phyloP scores from a whole-genome alignment of 345 rosid species.

The Melaleuca alternifolia region DNA sequence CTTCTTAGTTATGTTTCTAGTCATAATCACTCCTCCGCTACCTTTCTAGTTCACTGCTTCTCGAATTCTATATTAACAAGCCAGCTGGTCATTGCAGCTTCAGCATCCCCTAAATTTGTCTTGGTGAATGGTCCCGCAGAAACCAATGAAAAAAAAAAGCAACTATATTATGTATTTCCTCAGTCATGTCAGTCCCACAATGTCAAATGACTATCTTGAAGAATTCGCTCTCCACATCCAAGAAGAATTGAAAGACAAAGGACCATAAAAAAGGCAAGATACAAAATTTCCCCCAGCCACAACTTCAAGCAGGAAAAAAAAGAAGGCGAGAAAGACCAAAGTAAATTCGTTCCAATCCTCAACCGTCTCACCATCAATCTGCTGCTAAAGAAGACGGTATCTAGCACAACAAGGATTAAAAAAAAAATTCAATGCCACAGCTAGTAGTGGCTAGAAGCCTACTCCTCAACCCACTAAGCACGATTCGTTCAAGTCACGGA shows the following conservation, averaged over 20 bases:
- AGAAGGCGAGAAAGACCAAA: background rate
- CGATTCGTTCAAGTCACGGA: background rate
- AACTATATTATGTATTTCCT: background rate
- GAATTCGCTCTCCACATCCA: background rate
- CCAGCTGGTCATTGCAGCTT: background rate
- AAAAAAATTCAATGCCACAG: background rate
- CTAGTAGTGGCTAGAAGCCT: background rate
- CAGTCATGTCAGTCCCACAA: background rate
- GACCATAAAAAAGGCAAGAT: background rate
- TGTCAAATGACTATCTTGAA: background rate
- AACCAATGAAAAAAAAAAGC: background rate
- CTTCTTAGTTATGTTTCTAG: background rate
- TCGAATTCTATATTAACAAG: background rate
- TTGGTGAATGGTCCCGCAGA: background rate
- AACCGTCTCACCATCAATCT: background rate
- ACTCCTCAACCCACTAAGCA: background rate
- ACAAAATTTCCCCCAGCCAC: background rate
- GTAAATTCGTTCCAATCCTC: background rate
- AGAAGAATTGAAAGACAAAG: background rate
- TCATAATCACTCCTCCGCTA: background rate
- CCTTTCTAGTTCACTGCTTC: background rate
- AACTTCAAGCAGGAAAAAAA: background rate
- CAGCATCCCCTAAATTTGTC: background rate
- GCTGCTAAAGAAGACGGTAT: background rate
- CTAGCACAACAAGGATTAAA: background rate